Evolutionary conservation across 306 rosid species (phyloP).

Genomic region (Sophora flavescens): DNA sequence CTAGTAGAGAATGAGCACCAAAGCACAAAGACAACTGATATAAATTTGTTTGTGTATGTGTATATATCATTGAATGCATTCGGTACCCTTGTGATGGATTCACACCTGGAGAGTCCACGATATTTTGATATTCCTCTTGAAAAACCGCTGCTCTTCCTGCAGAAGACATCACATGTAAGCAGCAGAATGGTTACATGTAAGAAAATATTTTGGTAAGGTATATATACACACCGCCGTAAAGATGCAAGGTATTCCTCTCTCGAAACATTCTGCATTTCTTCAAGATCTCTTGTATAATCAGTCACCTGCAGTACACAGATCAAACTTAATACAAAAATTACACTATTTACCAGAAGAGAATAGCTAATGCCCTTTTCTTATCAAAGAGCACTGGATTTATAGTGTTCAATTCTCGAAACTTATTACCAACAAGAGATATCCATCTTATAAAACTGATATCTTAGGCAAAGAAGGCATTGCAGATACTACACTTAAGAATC

Average conservation of each 20-base stretch:
- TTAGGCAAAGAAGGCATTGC: slow-evolving; percentile 30
- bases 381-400: slow-evolving; percentile 1
- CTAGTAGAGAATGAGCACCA: slow-evolving; percentile 14
- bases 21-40: slow-evolving; percentile 1
- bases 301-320: slow-evolving; percentile 73
- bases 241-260: slow-evolving; percentile 99
- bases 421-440: slow-evolving; percentile 34
- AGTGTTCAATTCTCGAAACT: slow-evolving; percentile 5
- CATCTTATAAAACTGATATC: slow-evolving; percentile 14
- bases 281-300: slow-evolving; percentile 96
- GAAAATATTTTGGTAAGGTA: slow-evolving; percentile 34
- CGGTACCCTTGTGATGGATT: slow-evolving; percentile 33
- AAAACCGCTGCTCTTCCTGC: slow-evolving; percentile 99
- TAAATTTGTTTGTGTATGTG: background rate
- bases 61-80: background rate
- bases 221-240: slow-evolving; percentile 72
- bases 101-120: slow-evolving; percentile 92
- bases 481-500: slow-evolving; percentile 9
- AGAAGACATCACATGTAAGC: slow-evolving; percentile 52
- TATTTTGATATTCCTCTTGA: slow-evolving; percentile 95
- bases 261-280: slow-evolving; percentile 93
- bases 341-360: slow-evolving; percentile 1
- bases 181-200: slow-evolving; percentile 12
- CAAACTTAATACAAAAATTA: slow-evolving; percentile 41
- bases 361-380: slow-evolving; percentile 23